These are phyloP conservation scores for Alternaria rosae DNA, from an alignment of 2,329 filamentous ascomycete species.

Conservation along the genomic window DNA sequence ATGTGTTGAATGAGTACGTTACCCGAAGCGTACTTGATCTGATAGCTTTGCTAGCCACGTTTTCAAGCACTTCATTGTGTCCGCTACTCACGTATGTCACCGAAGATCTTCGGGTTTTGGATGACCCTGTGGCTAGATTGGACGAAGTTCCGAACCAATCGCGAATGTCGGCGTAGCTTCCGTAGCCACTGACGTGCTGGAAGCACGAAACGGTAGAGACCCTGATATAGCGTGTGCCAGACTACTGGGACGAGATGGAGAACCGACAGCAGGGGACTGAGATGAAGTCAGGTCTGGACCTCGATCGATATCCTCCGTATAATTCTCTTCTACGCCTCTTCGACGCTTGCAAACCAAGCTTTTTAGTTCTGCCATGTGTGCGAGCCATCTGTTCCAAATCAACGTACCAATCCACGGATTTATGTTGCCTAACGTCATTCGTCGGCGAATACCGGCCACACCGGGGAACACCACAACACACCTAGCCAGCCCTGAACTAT, in stretches of 20 bases:
- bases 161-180: background rate
- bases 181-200: background rate
- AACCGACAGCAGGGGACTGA: conserved; percentile 4
- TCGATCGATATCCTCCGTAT: conserved; percentile 7
- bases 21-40: background rate
- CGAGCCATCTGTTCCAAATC: background rate
- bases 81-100: background rate
- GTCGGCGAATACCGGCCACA: conserved; percentile 4
- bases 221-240: conserved; percentile 8
- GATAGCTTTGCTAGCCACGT: background rate
- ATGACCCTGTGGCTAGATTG: conserved; percentile 3
- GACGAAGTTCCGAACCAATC: background rate
- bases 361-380: background rate
- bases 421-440: conserved; percentile 3
- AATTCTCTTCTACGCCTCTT: conserved; percentile 3
- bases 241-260: conserved; percentile 2
- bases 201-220: conserved; percentile 6
- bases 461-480: background rate
- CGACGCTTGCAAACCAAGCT: background rate
- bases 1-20: background rate
- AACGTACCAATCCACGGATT: background rate
- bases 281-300: conserved; percentile 7
- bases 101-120: conserved; percentile 9
- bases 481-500: background rate
- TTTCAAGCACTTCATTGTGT: background rate